Evolutionary conservation across 352 stramenopile species (phyloP).

Genomic region (Pythium dissimile): DNA sequence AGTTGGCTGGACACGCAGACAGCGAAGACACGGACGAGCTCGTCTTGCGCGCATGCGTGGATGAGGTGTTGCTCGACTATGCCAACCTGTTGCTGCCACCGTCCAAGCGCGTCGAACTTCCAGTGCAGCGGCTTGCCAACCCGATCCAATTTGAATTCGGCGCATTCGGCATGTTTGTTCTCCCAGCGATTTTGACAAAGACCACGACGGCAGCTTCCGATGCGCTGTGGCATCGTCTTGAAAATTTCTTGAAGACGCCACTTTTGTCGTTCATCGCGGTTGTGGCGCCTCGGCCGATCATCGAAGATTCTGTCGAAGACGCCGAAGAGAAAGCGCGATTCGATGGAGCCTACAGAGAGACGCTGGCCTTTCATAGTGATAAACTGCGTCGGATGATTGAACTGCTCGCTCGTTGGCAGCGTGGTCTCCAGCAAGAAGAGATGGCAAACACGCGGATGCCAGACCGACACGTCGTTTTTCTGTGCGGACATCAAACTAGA

Average conservation of each 20-base stretch:
- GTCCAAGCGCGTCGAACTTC: constrained; percentile 27
- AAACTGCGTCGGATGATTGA: constrained; percentile 35
- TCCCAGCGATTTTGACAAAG: constrained; percentile 24
- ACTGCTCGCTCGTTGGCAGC: constrained; percentile 42
- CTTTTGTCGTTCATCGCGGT: constrained; percentile 33
- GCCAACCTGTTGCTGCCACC: constrained; percentile 49
- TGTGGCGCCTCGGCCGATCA: constrained; percentile 28
- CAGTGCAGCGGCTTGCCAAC: constrained; percentile 11
- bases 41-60: constrained; percentile 1
- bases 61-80: constrained; percentile 38
- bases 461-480: constrained; percentile 5
- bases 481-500: constrained; percentile 13
- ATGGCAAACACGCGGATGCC: not conserved
- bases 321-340: constrained; percentile 40
- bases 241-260: constrained; percentile 34
- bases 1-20: not conserved
- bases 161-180: constrained; percentile 45
- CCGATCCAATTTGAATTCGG: constrained; percentile 39
- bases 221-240: constrained; percentile 28
- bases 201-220: not conserved
- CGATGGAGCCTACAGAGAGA: constrained; percentile 24
- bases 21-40: constrained; percentile 12
- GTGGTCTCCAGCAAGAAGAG: not conserved
- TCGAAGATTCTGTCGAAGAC: constrained; percentile 52
- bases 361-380: constrained; percentile 42